phyloP scores from a whole-genome alignment of 176 grass and related monocot genomes.

The Lolium perenne region DNA sequence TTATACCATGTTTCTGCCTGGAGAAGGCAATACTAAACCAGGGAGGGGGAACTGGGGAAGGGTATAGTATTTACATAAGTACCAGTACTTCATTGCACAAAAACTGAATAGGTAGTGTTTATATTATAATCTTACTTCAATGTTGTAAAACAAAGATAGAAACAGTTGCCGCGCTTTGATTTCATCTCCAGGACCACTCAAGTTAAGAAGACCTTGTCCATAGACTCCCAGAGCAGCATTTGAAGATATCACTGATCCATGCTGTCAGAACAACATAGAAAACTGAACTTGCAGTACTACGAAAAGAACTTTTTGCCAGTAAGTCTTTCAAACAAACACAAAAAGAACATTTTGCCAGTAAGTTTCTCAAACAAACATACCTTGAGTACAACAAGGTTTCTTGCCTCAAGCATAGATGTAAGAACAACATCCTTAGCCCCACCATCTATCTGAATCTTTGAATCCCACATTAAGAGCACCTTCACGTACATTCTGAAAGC shows the following conservation, averaged over 20 bases:
- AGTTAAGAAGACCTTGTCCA: constrained; percentile 98
- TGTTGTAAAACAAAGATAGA: constrained; percentile 97
- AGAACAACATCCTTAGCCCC: constrained; percentile 82
- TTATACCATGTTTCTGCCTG: not conserved
- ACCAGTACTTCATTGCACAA: not conserved
- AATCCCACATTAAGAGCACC: constrained; percentile 99
- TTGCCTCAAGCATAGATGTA: constrained; percentile 91
- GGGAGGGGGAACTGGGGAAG: too few relatives aligned
- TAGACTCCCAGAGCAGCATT: constrained; percentile 96
- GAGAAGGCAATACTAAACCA: constrained; percentile 12
- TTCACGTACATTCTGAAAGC: constrained; percentile 99
- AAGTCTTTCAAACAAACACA: constrained; percentile 21
- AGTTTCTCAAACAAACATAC: constrained; percentile 48
- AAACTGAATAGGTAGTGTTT: constrained; percentile 13
- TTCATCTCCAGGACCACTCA: constrained; percentile 90
- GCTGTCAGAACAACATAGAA: constrained; percentile 59
- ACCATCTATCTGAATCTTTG: constrained; percentile 93
- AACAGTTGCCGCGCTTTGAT: constrained; percentile 88
- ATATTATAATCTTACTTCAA: constrained; percentile 77
- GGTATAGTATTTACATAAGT: not conserved
- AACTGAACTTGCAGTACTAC: constrained; percentile 40
- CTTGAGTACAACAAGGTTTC: constrained; percentile 96
- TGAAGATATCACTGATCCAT: constrained; percentile 92
- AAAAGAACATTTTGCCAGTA: constrained; percentile 23
- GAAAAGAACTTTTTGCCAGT: constrained; percentile 21